These are phyloP conservation scores for Fusarium globosum DNA, from an alignment of 2,329 filamentous ascomycete species.

Conservation along the genomic window DNA sequence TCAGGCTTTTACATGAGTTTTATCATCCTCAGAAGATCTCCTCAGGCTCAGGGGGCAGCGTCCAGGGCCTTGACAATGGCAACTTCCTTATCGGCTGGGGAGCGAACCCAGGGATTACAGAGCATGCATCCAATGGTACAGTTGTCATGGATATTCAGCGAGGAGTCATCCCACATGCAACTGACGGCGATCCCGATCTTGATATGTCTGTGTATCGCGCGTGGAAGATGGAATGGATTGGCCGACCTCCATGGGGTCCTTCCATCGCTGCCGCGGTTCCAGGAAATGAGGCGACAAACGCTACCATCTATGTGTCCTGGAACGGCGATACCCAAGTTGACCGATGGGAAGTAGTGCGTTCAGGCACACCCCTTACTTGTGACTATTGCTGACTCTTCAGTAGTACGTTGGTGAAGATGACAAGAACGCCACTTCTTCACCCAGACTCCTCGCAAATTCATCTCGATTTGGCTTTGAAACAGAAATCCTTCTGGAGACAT, in stretches of 20 bases:
- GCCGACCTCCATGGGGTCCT: slow-evolving; percentile 41
- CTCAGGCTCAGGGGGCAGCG: slow-evolving; percentile 60
- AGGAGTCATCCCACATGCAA: slow-evolving; percentile 56
- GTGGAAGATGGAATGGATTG: slow-evolving; percentile 44
- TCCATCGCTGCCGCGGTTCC: slow-evolving; percentile 32
- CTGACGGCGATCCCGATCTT: slow-evolving; percentile 3
- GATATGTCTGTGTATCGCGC: slow-evolving; percentile 42
- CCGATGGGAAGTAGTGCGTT: slow-evolving; percentile 40
- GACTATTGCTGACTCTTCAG: background rate
- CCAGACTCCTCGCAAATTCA: slow-evolving; percentile 32
- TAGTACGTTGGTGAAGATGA: slow-evolving; percentile 35
- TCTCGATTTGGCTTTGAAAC: slow-evolving; percentile 39
- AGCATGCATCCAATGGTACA: slow-evolving; percentile 48
- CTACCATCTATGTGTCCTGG: slow-evolving; percentile 43
- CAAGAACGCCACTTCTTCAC: slow-evolving; percentile 25
- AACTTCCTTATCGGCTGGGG: slow-evolving; percentile 70
- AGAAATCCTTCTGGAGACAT: slow-evolving; percentile 15
- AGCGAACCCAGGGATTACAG: slow-evolving; percentile 59
- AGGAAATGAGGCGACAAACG: slow-evolving; percentile 12
- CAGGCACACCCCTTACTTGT: background rate
- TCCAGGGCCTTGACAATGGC: slow-evolving; percentile 64
- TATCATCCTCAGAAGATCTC: slow-evolving; percentile 61
- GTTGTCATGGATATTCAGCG: slow-evolving; percentile 54
- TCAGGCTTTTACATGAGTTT: slow-evolving; percentile 60
- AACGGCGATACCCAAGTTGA: slow-evolving; percentile 43